A percentile compares a stretch with the other conserved stretches of the same genome.
phyloP scores from a whole-genome alignment of 768 basidiomycete species.

The Agaricus sinodeliciosus region DNA sequence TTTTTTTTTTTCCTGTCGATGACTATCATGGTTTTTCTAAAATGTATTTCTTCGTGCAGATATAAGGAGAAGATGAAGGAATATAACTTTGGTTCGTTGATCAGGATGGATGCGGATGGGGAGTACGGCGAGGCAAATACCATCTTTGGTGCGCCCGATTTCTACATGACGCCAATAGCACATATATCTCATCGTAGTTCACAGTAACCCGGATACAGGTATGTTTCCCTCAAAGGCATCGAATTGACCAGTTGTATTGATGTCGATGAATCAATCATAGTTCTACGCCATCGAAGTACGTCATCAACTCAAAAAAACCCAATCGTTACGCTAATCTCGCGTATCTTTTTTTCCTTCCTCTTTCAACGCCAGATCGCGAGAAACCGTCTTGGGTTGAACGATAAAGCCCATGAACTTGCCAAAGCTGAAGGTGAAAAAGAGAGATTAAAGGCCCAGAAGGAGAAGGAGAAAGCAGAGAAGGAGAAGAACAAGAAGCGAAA shows the following conservation, averaged over 20 bases:
- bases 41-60: conserved; percentile 26
- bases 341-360: neutral
- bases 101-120: conserved; percentile 68
- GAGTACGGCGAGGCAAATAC: conserved; percentile 92
- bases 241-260: neutral
- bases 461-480: conserved; percentile 22
- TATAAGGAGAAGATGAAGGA: conserved; percentile 90
- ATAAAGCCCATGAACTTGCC: conserved; percentile 74
- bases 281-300: conserved; percentile 90
- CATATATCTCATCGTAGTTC: too few species aligned
- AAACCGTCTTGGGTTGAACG: conserved; percentile 88
- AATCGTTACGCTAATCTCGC: neutral
- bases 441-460: conserved; percentile 49
- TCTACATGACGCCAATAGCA: neutral
- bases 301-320: neutral
- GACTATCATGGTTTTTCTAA: neutral
- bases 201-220: conserved; percentile 69
- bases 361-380: conserved; percentile 64
- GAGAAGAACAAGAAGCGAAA: conserved; percentile 24
- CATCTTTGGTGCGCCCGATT: conserved; percentile 68
- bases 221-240: conserved; percentile 12
- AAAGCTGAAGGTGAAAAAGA: conserved; percentile 66
- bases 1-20: neutral
- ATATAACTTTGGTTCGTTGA: conserved; percentile 94
- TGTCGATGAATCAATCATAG: conserved; percentile 26